Conservation (phyloP, 1,284 basidiomycete species). For the Austropuccinia psidii region DNA sequence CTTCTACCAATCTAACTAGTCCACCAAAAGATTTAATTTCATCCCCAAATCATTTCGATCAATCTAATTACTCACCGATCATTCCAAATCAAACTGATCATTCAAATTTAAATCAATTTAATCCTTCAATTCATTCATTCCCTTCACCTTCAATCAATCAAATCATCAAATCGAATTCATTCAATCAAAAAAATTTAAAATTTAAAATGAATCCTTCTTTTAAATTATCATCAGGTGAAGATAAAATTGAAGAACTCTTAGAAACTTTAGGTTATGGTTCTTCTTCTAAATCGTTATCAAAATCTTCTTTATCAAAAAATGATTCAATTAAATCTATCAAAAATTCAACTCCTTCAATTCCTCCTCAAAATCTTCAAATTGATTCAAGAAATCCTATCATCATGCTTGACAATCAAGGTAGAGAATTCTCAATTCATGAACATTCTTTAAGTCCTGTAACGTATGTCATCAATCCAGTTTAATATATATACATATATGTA, state of each 20-base stretch:
- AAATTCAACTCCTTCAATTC: neutral
- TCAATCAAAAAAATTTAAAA: neutral
- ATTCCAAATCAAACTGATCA: too few species aligned
- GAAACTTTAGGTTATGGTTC: constrained; percentile 21
- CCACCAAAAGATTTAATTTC: too few species aligned
- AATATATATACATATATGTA: too few species aligned
- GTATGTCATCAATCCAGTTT: constrained; percentile 3
- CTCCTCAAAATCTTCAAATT: neutral
- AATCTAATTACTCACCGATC: too few species aligned
- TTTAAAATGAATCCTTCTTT: constrained; percentile 14
- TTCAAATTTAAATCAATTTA: too few species aligned
- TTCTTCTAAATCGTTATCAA: neutral
- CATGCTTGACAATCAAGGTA: constrained; percentile 23
- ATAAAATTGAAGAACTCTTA: constrained; percentile 34
- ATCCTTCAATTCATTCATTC: too few species aligned
- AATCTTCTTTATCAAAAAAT: neutral
- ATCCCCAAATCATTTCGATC: too few species aligned
- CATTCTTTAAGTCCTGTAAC: constrained; percentile 36
- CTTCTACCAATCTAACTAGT: too few species aligned
- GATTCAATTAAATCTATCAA: neutral
- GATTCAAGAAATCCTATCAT: constrained; percentile 2
- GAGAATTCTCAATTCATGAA: constrained; percentile 34
- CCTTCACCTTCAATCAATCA: neutral
- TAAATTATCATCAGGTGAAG: constrained; percentile 14
- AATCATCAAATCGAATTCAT: neutral